phyloP scores from a whole-genome alignment of 805 yeast species.

The Yarrowia phangngaensis region DNA sequence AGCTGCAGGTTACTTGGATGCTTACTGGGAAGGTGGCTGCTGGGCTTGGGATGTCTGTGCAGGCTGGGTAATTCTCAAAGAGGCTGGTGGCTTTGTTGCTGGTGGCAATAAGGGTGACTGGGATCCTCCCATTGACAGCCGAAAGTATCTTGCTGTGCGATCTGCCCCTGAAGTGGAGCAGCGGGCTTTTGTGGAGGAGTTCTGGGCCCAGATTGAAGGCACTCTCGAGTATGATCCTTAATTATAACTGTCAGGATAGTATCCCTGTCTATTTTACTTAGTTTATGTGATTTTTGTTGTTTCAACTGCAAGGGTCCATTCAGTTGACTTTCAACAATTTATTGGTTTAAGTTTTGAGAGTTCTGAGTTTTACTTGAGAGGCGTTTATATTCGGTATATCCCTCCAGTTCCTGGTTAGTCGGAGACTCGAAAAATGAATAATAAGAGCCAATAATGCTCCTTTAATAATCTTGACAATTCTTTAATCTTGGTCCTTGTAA shows the following conservation, averaged over 20 bases:
- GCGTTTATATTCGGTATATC: no score
- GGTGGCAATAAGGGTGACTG: conserved; percentile 51
- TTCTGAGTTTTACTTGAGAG: conserved; percentile 10
- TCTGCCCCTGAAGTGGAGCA: conserved; percentile 47
- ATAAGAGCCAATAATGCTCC: no score
- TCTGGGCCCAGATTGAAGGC: conserved; percentile 52
- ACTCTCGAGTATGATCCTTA: conserved; percentile 41
- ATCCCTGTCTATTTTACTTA: no score
- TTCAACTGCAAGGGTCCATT: no score
- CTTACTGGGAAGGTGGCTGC: conserved; percentile 71
- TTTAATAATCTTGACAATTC: no score
- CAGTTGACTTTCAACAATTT: no score
- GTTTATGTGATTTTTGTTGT: no score
- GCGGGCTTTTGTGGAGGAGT: conserved; percentile 45
- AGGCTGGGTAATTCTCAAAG: conserved; percentile 58
- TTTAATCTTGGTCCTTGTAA: no score
- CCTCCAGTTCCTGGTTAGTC: no score
- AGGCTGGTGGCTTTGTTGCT: conserved; percentile 57
- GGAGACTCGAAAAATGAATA: no score
- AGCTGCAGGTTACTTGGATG: conserved; percentile 56
- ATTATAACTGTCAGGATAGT: no score
- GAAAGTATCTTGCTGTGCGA: conserved; percentile 57
- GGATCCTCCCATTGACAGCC: conserved; percentile 49
- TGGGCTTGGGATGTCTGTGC: conserved; percentile 70
- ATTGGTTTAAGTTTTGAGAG: conserved; percentile 11